These are phyloP conservation scores for Hemerocallis citrina DNA, from an alignment of 106 monocot genomes.

Conservation along the genomic window DNA sequence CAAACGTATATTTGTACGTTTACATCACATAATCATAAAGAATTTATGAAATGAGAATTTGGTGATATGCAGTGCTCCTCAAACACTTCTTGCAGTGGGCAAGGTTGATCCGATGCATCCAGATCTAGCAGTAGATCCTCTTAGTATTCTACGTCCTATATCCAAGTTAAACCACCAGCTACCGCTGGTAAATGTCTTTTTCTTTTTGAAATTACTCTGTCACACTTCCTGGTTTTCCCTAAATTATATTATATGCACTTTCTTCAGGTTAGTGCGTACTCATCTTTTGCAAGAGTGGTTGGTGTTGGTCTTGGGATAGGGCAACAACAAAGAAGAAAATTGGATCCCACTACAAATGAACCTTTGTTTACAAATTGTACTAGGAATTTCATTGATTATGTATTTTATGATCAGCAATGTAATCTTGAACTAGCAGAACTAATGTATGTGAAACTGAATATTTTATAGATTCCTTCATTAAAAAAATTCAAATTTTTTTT, in stretches of 20 bases:
- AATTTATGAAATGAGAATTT: neutral
- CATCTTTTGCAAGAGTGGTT: slow-evolving; percentile 61
- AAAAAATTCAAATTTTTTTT: too few species aligned
- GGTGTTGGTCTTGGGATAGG: slow-evolving; percentile 35
- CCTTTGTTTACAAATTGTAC: slow-evolving; percentile 92
- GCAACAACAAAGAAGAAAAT: slow-evolving; percentile 58
- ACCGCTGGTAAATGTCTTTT: slow-evolving; percentile 50
- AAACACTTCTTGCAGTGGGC: slow-evolving; percentile 81
- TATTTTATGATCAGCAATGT: too few species aligned
- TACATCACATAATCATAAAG: neutral
- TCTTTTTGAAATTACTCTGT: neutral
- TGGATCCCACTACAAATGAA: slow-evolving; percentile 78
- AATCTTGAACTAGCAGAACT: too few species aligned
- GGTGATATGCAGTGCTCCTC: slow-evolving; percentile 59
- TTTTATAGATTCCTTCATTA: too few species aligned
- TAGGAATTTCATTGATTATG: slow-evolving; percentile 88
- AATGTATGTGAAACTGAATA: too few species aligned
- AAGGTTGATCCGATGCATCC: slow-evolving; percentile 82
- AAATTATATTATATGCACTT: neutral
- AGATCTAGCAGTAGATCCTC: slow-evolving; percentile 70
- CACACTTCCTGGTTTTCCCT: neutral
- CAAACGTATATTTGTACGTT: neutral
- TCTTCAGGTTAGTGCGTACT: slow-evolving; percentile 90
- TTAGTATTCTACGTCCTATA: slow-evolving; percentile 61
- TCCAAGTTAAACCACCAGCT: slow-evolving; percentile 78